Evolutionary conservation across 176 grass and related monocot species (phyloP), one percentile per base, ranked within the genome.

Genomic region (Avena insularis): DNA sequence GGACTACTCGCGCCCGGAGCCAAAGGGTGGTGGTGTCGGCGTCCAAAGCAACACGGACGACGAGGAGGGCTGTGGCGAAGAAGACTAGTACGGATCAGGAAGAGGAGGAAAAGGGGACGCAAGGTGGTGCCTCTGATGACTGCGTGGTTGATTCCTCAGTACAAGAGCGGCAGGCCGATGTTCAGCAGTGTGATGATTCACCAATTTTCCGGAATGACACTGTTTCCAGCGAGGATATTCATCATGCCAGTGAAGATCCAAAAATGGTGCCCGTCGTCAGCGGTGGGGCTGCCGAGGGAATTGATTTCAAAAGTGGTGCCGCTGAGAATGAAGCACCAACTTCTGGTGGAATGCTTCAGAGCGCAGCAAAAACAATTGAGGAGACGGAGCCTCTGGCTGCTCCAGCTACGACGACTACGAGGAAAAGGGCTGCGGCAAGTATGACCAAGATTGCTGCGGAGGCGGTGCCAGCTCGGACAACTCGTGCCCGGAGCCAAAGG

Each of bases 91-190:
- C 46, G 46, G 46, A 47, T 8, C 46, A 47, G 46, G 46, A 47
- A 47, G 46, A 9, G 8, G 46, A 47, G 1, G 46, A 47, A 47
- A 47, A 47, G 46, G 46, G 8, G 46, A 47, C 46, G 46, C 46
- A 47, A 47, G 46, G 46, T 92, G n/a, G 23, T 6, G 53, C 20
- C 21, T 80, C 23, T 8, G 31, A 88, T 5, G 45, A 56, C 66
- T 66, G 48, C 17, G 9, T 4, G 7, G 54, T 48, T 74, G 13
- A 46, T 12, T 49, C 81, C 9, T 23, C 13, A 40, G 8, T 49
- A 21, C 46, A 88, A 74, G 73, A 85, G 8, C 71, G 29, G 10
- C 54, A 64, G 56, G 20, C 35, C 9, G 29, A 47, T 48, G 59
- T 50, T 20, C 55, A 87, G 12, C 55, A 57, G 61, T 40, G 16